phyloP scores from a whole-genome alignment of 208 protist genomes.

The Balamuthia mandrillaris region DNA sequence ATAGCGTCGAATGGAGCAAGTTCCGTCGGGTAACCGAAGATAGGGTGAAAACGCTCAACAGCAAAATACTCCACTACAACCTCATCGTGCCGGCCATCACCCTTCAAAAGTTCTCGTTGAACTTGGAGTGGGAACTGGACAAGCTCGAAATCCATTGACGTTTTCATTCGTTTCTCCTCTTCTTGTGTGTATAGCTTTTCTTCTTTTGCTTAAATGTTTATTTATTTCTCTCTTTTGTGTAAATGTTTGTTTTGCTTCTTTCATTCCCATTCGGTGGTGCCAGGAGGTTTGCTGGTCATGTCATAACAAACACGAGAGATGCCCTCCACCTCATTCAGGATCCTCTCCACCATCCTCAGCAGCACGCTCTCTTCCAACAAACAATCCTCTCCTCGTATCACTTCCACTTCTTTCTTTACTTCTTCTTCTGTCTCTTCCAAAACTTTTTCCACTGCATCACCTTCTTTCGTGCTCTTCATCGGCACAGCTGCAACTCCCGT shows the following conservation, averaged over 20 bases:
- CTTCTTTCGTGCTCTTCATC: no score
- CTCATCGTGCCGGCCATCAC: constrained; percentile 20
- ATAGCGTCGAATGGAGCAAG: neutral
- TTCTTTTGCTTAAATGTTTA: constrained; percentile 10
- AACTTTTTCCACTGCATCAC: no score
- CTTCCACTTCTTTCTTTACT: constrained; percentile 40
- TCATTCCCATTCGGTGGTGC: constrained; percentile 97
- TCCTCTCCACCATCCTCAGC: constrained; percentile 75
- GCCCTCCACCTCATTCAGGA: constrained; percentile 67
- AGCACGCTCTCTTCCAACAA: constrained; percentile 44
- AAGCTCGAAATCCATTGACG: neutral
- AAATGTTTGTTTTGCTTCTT: constrained; percentile 10
- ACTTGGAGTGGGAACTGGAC: neutral
- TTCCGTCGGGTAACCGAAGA: neutral
- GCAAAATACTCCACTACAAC: constrained; percentile 20
- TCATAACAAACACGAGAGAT: constrained; percentile 90
- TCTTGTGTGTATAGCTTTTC: neutral
- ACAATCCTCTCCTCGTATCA: neutral
- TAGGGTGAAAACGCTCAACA: constrained; percentile 5
- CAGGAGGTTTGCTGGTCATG: constrained; percentile 93
- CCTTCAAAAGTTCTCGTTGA: constrained; percentile 9
- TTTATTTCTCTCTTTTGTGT: neutral
- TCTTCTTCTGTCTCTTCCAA: no score
- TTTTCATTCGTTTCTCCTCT: neutral
- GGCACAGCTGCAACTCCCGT: constrained; percentile 70